phyloP scores from a whole-genome alignment of 495 filamentous ascomycete species.

The Rhypophila decipiens region DNA sequence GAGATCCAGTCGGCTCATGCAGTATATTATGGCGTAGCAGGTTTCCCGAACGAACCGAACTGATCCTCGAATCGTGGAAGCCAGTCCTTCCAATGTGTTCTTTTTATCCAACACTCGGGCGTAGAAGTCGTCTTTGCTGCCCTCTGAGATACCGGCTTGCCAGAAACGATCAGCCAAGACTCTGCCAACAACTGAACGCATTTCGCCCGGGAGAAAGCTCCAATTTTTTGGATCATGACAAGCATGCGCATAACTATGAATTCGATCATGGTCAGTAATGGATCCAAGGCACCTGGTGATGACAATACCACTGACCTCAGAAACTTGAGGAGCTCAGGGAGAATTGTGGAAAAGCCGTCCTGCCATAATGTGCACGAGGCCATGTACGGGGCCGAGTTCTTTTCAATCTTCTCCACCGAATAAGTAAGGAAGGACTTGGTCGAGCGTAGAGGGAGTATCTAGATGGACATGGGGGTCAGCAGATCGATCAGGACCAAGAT shows the following conservation, averaged over 20 bases:
- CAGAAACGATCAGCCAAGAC: slow-evolving; percentile 95
- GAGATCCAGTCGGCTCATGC: slow-evolving; percentile 79
- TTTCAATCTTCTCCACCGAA: slow-evolving; percentile 81
- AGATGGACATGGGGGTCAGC: slow-evolving; percentile 3
- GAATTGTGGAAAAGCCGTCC: slow-evolving; percentile 70
- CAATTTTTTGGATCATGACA: slow-evolving; percentile 86
- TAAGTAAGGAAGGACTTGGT: slow-evolving; percentile 87
- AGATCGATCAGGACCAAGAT: slow-evolving; percentile 2
- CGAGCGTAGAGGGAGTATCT: slow-evolving; percentile 70
- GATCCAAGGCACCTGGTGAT: not conserved
- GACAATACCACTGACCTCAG: slow-evolving; percentile 51
- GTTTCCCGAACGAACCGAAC: slow-evolving; percentile 85
- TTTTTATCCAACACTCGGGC: slow-evolving; percentile 83
- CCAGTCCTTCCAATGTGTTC: slow-evolving; percentile 84
- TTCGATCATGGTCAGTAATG: slow-evolving; percentile 10
- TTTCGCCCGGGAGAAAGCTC: slow-evolving; percentile 68
- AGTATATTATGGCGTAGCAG: slow-evolving; percentile 87
- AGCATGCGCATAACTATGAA: slow-evolving; percentile 75
- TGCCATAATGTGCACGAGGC: slow-evolving; percentile 75
- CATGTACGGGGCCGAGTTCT: slow-evolving; percentile 56
- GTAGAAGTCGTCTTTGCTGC: slow-evolving; percentile 94
- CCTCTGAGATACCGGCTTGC: slow-evolving; percentile 95
- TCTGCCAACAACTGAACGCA: slow-evolving; percentile 67
- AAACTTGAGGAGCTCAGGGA: slow-evolving; percentile 82
- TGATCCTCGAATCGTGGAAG: slow-evolving; percentile 82